These are phyloP conservation scores for Plasmodium reichenowi DNA, from an alignment of 169 alveolate species.

Conservation along the genomic window DNA sequence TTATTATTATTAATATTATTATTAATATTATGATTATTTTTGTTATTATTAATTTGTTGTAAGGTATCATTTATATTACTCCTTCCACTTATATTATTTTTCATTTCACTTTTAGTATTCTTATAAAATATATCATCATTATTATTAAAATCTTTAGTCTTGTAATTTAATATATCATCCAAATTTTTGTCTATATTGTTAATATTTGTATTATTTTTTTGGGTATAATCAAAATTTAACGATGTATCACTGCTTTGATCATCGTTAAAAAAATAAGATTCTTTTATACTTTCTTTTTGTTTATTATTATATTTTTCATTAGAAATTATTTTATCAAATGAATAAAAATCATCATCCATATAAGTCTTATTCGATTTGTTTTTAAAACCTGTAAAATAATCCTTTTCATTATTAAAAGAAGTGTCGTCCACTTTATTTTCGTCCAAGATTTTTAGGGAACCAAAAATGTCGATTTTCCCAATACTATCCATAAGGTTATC, in stretches of 20 bases:
- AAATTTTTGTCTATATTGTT: background rate
- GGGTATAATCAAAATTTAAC: too few relatives aligned
- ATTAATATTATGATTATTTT: background rate
- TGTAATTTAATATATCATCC: background rate
- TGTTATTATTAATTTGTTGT: background rate
- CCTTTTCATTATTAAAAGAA: conserved; percentile 18
- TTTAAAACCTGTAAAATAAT: conserved; percentile 1
- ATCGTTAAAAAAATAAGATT: conserved; percentile 57
- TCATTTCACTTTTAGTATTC: background rate
- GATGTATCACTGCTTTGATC: conserved; percentile 1
- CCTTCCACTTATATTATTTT: background rate
- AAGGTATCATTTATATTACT: background rate
- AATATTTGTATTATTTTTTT: background rate
- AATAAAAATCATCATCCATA: conserved; percentile 25
- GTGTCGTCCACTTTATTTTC: conserved; percentile 13
- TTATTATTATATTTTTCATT: background rate
- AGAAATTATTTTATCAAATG: background rate
- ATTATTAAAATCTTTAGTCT: background rate
- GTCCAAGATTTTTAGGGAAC: conserved; percentile 48
- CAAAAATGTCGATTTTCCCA: conserved; percentile 35
- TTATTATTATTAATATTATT: background rate
- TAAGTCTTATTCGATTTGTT: conserved; percentile 8
- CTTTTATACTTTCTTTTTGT: conserved; percentile 4
- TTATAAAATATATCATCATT: background rate
- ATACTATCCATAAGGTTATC: background rate